phyloP scores from a whole-genome alignment of 345 rosid species.

The Boechera stricta region DNA sequence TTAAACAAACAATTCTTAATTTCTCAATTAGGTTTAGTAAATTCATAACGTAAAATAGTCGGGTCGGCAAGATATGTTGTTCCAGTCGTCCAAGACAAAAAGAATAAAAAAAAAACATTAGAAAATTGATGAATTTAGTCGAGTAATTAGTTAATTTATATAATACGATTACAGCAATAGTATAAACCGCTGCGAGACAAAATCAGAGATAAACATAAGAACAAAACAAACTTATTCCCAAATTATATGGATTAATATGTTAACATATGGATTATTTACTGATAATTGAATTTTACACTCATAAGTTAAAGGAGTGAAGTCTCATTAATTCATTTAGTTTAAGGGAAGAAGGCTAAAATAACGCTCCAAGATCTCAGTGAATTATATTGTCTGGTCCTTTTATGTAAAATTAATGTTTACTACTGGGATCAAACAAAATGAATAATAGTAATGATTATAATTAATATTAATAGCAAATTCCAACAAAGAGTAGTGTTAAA shows the following conservation, averaged over 20 bases:
- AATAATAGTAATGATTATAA: conserved; percentile 24
- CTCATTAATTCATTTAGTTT: not conserved
- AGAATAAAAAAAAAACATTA: not conserved
- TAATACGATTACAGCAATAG: not conserved
- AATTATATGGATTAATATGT: not conserved
- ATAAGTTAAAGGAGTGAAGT: not conserved
- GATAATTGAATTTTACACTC: not conserved
- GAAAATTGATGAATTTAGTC: conserved; percentile 9
- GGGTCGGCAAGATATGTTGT: conserved; percentile 73
- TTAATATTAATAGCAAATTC: conserved; percentile 36
- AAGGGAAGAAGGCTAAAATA: conserved; percentile 24
- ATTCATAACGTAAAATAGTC: conserved; percentile 33
- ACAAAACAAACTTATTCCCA: not conserved
- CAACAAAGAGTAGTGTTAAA: conserved; percentile 37
- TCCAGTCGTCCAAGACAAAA: conserved; percentile 11
- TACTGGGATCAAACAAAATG: conserved; percentile 30
- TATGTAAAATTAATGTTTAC: conserved; percentile 36
- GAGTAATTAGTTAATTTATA: conserved; percentile 1
- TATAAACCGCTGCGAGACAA: not conserved
- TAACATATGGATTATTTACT: no score
- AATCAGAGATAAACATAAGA: not conserved
- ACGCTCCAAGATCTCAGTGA: conserved; percentile 12
- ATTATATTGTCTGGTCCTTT: conserved; percentile 32
- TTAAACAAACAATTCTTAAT: not conserved
- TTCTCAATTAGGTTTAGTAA: conserved; percentile 9